Base-by-base conservation (phyloP, 108 stramenopile species). In the Stephanodiscus triporus region DNA sequence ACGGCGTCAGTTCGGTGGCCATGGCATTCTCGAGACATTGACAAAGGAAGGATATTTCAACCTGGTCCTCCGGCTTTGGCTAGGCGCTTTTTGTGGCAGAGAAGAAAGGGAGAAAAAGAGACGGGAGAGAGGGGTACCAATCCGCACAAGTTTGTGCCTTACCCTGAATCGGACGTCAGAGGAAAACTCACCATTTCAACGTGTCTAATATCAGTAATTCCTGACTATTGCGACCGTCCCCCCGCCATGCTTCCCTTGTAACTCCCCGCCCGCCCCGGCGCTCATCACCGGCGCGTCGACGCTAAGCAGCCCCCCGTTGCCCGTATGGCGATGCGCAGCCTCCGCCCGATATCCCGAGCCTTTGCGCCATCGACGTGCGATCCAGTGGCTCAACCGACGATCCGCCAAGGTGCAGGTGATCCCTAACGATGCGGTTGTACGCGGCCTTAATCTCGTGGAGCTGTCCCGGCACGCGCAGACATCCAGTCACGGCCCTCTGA, bases 11-110 rank as follows among this genome's bases (percentile, higher is more conserved):
- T 65, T 91, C 89, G 2, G 88, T 72, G 8, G 89, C 88, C 88
- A 95, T 84, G 47, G 91, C 89, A 62, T 92, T 90, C 69, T 95
- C 91, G 14, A 95, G 72, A 59, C 83, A 85, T 58, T 91, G 88
- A 16, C 93, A 80, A 13, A 94, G 75, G 27, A 94, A 86, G 6
- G 86, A 84, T 56, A 86, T 63, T 85, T 94, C 93, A 14, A 94
- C 87, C 32, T 82, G 83, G 49, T 88, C 89, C 64, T 90, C 89
- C 11, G 90, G 88, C 24, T 54, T 49, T 23, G 83, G 76, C 48
- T 88, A 86, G 7, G 65, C 59, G 64, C 80, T 80, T 51, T 67
- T 49, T 16, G 8, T 9, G 32, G 17, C 43, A 58, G 20, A 6
- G 59, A 59, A 61, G n/a, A n/a, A n/a, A n/a, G n/a, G n/a, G n/a